These are phyloP conservation scores for Aspergillus sojae DNA, from an alignment of 2,329 filamentous ascomycete species.

Conservation along the genomic window DNA sequence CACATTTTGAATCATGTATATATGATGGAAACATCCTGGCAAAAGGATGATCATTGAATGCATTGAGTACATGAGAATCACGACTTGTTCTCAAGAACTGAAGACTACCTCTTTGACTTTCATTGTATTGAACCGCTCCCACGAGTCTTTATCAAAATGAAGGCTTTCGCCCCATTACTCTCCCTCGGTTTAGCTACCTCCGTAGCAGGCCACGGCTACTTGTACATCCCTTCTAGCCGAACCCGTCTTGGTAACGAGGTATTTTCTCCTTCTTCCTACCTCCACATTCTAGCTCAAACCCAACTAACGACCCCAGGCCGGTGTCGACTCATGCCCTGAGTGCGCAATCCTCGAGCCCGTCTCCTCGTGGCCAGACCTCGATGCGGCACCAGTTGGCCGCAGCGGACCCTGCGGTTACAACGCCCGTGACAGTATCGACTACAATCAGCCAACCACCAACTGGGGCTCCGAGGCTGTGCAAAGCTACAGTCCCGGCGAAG, in stretches of 20 bases:
- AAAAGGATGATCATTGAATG: no score
- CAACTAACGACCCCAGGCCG: slow-evolving; percentile 32
- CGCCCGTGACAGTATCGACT: slow-evolving; percentile 56
- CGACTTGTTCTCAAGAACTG: not conserved
- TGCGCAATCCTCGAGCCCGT: slow-evolving; percentile 60
- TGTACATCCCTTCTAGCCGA: slow-evolving; percentile 49
- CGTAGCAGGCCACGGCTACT: slow-evolving; percentile 50
- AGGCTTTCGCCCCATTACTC: not conserved
- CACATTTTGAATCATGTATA: slow-evolving; percentile 8
- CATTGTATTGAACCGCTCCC: no score
- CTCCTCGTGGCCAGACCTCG: slow-evolving; percentile 52
- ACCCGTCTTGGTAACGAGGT: slow-evolving; percentile 51
- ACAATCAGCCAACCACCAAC: slow-evolving; percentile 50
- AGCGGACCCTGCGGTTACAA: slow-evolving; percentile 59
- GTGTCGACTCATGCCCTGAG: slow-evolving; percentile 56
- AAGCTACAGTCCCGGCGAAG: slow-evolving; percentile 51
- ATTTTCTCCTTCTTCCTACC: slow-evolving; percentile 10
- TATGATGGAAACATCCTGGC: not conserved
- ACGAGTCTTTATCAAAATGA: slow-evolving; percentile 3
- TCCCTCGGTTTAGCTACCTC: slow-evolving; percentile 17
- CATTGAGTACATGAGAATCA: not conserved
- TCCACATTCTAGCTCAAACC: not conserved
- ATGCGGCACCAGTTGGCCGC: slow-evolving; percentile 49
- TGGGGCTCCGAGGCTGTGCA: slow-evolving; percentile 51
- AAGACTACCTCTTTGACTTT: not conserved